These are phyloP conservation scores for Dictyostelium discoideum DNA, from an alignment of 78 protist genomes.

Conservation along the genomic window DNA sequence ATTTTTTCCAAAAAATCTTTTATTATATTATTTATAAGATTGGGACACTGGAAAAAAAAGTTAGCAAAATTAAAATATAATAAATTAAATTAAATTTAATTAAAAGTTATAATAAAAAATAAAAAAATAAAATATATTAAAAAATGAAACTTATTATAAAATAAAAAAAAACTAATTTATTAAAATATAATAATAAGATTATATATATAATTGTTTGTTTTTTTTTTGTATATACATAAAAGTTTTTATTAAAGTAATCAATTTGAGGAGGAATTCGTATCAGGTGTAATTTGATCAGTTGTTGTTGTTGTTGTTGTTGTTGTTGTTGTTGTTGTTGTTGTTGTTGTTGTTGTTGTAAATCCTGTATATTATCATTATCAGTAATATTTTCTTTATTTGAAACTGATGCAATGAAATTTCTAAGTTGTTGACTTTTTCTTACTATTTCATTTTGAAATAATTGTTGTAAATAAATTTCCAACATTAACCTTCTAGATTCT, in stretches of 20 bases:
- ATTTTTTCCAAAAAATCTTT: too few relatives aligned
- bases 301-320: too few relatives aligned
- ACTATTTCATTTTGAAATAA: slow-evolving; percentile 45
- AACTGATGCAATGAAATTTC: slow-evolving; percentile 13
- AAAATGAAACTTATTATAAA: too few relatives aligned
- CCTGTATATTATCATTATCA: background rate
- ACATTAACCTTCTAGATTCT: slow-evolving; percentile 65
- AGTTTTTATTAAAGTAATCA: background rate
- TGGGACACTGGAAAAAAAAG: too few relatives aligned
- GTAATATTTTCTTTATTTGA: background rate
- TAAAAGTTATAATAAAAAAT: too few relatives aligned
- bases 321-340: background rate
- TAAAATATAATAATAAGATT: too few relatives aligned
- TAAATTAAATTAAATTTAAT: too few relatives aligned
- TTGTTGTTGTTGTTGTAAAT: background rate
- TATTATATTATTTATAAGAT: too few relatives aligned
- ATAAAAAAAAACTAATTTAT: too few relatives aligned
- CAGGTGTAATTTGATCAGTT: background rate
- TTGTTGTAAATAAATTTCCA: slow-evolving; percentile 47
- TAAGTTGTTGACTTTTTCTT: background rate
- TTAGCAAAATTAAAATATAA: too few relatives aligned
- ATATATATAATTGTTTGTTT: too few relatives aligned
- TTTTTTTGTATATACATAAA: background rate
- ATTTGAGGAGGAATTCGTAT: background rate
- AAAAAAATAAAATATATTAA: too few relatives aligned